These are phyloP conservation scores for Spizellomyces punctatus DNA, from an alignment of 192 early-diverging fungal species.

Conservation along the genomic window DNA sequence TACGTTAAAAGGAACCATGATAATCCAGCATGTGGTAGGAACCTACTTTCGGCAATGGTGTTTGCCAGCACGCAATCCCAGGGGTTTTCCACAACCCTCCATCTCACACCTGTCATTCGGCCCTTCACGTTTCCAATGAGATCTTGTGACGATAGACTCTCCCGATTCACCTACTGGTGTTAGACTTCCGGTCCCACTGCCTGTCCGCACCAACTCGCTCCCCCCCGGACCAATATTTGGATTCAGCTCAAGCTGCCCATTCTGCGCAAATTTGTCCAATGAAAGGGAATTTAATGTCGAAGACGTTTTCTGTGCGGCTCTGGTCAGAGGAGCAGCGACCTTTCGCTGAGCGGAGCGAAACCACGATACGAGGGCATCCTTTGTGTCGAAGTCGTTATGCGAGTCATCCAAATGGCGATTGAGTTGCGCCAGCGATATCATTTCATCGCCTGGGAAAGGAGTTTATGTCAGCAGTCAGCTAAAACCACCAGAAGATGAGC, in stretches of 20 bases:
- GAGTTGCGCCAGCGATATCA: conserved; percentile 39
- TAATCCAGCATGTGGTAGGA: neutral
- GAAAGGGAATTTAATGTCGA: conserved; percentile 22
- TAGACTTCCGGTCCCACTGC: neutral
- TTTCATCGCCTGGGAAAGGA: conserved; percentile 29
- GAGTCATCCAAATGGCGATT: conserved; percentile 49
- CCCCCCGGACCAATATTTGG: neutral
- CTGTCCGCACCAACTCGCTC: neutral
- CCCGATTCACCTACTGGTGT: neutral
- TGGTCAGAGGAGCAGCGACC: conserved; percentile 25
- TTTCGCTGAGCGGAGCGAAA: conserved; percentile 40
- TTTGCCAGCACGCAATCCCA: conserved; percentile 43
- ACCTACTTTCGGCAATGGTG: conserved; percentile 52
- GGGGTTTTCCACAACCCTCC: conserved; percentile 38
- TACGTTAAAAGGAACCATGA: neutral
- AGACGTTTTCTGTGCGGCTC: conserved; percentile 27
- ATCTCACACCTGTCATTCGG: conserved; percentile 27
- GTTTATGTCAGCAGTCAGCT: no score
- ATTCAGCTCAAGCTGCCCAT: conserved; percentile 31
- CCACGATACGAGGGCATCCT: conserved; percentile 43
- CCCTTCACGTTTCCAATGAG: conserved; percentile 45
- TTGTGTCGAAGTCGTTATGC: conserved; percentile 40
- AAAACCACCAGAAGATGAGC: no score
- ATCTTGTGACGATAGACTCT: conserved; percentile 32
- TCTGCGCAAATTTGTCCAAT: conserved; percentile 23